phyloP scores from a whole-genome alignment of 2,329 filamentous ascomycete genomes.

The Sordariomycetes sp. region DNA sequence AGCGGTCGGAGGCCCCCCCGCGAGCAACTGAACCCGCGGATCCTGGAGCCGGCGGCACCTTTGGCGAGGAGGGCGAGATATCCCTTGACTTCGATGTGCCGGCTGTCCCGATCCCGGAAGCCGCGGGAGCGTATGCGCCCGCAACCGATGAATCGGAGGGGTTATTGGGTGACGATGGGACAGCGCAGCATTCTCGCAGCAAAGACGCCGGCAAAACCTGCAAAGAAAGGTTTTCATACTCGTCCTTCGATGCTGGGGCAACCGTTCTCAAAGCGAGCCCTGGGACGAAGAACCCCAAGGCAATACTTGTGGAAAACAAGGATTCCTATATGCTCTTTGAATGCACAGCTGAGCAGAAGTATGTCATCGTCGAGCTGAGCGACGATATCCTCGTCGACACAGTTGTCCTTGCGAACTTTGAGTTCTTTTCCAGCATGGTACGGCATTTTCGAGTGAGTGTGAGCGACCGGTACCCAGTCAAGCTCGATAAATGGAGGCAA shows the following conservation, averaged over 20 bases:
- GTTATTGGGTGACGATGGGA: conserved; percentile 33
- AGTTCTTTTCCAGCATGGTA: conserved; percentile 98
- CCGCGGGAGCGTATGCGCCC: not conserved
- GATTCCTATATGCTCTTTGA: conserved; percentile 97
- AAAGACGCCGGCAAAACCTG: conserved; percentile 96
- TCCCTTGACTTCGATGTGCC: conserved; percentile 42
- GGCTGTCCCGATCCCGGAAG: not conserved
- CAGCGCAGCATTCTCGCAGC: conserved; percentile 52
- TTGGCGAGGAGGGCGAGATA: conserved; percentile 86
- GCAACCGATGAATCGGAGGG: conserved; percentile 18
- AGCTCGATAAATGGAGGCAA: conserved; percentile 82
- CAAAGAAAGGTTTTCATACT: conserved; percentile 96
- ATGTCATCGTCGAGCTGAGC: conserved; percentile 87
- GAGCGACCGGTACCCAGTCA: conserved; percentile 89
- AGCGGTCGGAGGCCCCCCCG: not conserved
- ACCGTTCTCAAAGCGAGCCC: conserved; percentile 84
- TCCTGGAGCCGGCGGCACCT: conserved; percentile 57
- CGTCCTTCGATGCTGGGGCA: conserved; percentile 92
- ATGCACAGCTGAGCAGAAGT: conserved; percentile 80
- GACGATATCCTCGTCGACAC: conserved; percentile 84
- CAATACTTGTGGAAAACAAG: conserved; percentile 91
- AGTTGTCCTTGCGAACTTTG: conserved; percentile 93
- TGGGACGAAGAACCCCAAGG: conserved; percentile 77
- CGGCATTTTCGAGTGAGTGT: conserved; percentile 85
- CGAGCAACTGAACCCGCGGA: conserved; percentile 23